Percentiles rank a stretch among this genome's conserved stretches.
Conservation (phyloP, 352 stramenopile genomes). For the Pythium dissotocum region DNA sequence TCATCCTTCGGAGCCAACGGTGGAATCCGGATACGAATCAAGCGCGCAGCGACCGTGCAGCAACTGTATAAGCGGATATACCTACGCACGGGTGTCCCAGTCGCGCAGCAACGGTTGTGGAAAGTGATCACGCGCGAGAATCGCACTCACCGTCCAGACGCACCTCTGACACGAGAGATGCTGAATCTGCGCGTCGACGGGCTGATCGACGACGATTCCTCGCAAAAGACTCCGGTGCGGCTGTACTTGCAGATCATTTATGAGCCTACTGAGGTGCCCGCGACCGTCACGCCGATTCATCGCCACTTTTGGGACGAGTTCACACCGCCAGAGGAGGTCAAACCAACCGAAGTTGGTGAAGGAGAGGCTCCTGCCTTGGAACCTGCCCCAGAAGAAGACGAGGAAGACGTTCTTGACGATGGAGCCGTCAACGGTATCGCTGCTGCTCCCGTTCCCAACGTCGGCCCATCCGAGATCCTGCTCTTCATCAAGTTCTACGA, state of each 20-base stretch:
- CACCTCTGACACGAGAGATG: conserved; percentile 42
- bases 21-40: conserved; percentile 67
- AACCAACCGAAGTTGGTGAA: not conserved
- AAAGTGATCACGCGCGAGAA: conserved; percentile 88
- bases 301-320: conserved; percentile 70
- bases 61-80: conserved; percentile 72
- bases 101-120: conserved; percentile 73
- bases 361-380: not conserved
- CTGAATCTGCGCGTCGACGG: conserved; percentile 51
- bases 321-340: conserved; percentile 34
- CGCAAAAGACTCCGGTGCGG: conserved; percentile 59
- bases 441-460: conserved; percentile 12
- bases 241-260: conserved; percentile 77
- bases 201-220: conserved; percentile 77
- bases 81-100: conserved; percentile 60
- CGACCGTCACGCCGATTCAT: conserved; percentile 31
- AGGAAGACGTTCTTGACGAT: conserved; percentile 23
- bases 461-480: conserved; percentile 46
- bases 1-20: conserved; percentile 66
- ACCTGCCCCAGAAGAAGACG: conserved; percentile 24
- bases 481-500: conserved; percentile 89
- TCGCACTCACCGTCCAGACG: conserved; percentile 73
- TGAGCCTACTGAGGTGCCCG: not conserved
- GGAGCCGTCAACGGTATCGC: conserved; percentile 12
- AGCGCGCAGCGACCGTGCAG: conserved; percentile 52